Conservation (phyloP, 805 yeast genomes). For the Kluyveromyces wickerhamii region DNA sequence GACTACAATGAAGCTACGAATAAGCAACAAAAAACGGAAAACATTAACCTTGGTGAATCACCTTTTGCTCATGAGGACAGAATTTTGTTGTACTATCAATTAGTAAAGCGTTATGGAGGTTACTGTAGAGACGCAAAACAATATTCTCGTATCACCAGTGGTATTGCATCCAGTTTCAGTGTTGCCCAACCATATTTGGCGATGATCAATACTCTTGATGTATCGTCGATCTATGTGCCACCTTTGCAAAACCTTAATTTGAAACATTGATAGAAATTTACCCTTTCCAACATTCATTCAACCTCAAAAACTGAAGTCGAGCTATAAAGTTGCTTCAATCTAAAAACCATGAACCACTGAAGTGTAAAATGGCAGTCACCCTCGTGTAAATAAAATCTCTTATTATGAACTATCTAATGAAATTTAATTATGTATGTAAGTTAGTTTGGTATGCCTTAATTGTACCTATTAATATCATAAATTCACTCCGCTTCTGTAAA, state of each 20-base stretch:
- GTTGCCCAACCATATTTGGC: slow-evolving; percentile 33
- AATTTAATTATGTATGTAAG: no score
- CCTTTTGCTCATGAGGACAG: slow-evolving; percentile 33
- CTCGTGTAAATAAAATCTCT: no score
- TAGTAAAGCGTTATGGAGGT: slow-evolving; percentile 43
- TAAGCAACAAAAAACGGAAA: slow-evolving; percentile 9
- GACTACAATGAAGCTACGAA: slow-evolving; percentile 16
- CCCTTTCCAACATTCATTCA: neutral
- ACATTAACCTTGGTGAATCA: slow-evolving; percentile 11
- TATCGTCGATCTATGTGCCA: slow-evolving; percentile 35
- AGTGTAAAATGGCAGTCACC: no score
- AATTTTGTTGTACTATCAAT: slow-evolving; percentile 44
- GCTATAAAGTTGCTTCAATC: no score
- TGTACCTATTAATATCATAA: no score
- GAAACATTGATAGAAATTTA: slow-evolving; percentile 14
- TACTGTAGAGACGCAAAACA: slow-evolving; percentile 42
- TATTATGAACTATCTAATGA: no score
- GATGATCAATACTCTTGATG: slow-evolving; percentile 33
- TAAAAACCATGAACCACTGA: no score
- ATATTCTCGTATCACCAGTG: slow-evolving; percentile 37
- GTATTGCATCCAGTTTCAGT: slow-evolving; percentile 38
- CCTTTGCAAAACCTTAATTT: slow-evolving; percentile 28
- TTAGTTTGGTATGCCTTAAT: no score
- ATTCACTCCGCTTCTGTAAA: no score
- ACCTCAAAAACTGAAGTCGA: no score